These are phyloP conservation scores for Trichosporon sp. DNA, from an alignment of 1,284 basidiomycete species.

Conservation along the genomic window DNA sequence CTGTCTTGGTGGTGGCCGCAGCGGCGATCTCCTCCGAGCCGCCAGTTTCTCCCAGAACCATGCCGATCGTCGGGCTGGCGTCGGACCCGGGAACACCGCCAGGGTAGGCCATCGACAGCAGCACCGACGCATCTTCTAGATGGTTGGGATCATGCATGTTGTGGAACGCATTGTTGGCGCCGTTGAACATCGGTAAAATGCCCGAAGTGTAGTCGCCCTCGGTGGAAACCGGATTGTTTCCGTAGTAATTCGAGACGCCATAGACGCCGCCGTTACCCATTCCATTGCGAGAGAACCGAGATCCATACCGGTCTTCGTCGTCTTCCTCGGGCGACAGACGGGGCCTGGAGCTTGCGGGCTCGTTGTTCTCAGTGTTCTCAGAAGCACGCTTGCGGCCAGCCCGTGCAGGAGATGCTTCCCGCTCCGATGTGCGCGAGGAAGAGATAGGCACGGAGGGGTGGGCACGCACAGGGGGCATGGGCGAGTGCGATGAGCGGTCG, in stretches of 20 bases:
- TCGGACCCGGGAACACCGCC: conserved; percentile 28
- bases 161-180: conserved; percentile 22
- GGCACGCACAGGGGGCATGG: conserved; percentile 28
- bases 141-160: conserved; percentile 39
- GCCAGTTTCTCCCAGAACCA: conserved; percentile 20
- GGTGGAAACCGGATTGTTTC: conserved; percentile 21
- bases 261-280: conserved; percentile 39
- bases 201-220: conserved; percentile 32
- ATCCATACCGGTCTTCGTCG: conserved; percentile 31
- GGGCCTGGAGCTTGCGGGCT: not conserved
- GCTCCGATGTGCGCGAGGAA: conserved; percentile 37
- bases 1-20: not conserved
- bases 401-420: conserved; percentile 31
- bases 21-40: not conserved
- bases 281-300: conserved; percentile 29
- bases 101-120: conserved; percentile 47
- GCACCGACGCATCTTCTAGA: conserved; percentile 46
- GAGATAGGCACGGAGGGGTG: conserved; percentile 42
- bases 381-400: conserved; percentile 24
- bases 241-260: conserved; percentile 26
- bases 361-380: conserved; percentile 7
- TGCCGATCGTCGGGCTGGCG: conserved; percentile 26
- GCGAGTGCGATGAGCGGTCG: conserved; percentile 37
- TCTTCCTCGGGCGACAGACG: conserved; percentile 24
- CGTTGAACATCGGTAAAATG: conserved; percentile 39